A percentile compares a stretch with the other conserved stretches of the same genome.
phyloP scores from a whole-genome alignment of 2,329 filamentous ascomycete genomes.

The Rachicladosporium sp. region DNA sequence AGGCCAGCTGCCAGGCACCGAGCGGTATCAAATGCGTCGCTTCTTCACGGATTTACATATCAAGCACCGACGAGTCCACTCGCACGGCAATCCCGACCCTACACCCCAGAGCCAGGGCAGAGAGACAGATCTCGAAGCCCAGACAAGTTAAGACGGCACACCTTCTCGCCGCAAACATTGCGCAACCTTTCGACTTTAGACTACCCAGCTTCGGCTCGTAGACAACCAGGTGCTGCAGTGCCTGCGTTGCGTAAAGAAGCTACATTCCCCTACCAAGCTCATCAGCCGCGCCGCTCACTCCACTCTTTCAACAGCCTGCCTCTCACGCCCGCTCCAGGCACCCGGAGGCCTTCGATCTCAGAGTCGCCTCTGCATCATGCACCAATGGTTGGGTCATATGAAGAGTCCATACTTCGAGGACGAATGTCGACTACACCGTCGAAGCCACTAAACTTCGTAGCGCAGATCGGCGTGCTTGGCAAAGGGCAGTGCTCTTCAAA shows the following conservation, averaged over 20 bases:
- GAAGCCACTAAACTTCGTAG: constrained; percentile 80
- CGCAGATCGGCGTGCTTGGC: constrained; percentile 87
- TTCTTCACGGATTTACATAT: constrained; percentile 69
- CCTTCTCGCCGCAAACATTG: constrained; percentile 52
- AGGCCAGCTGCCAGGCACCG: constrained; percentile 28
- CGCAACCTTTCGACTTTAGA: constrained; percentile 31
- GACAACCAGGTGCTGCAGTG: constrained; percentile 16
- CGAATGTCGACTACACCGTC: constrained; percentile 96
- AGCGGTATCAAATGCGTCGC: constrained; percentile 45
- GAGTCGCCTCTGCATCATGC: constrained; percentile 80
- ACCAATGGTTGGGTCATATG: constrained; percentile 94
- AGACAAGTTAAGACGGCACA: constrained; percentile 56
- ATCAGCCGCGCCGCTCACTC: constrained; percentile 45
- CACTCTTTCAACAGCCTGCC: constrained; percentile 40
- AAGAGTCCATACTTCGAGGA: constrained; percentile 88
- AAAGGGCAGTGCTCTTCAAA: constrained; percentile 78
- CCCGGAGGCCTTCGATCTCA: constrained; percentile 57
- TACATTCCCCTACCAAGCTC: constrained; percentile 45
- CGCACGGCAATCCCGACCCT: constrained; percentile 44
- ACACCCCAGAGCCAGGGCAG: constrained; percentile 22
- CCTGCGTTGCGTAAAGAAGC: constrained; percentile 45
- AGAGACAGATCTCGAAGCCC: constrained; percentile 28
- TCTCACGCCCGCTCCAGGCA: constrained; percentile 36
- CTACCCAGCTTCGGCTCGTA: constrained; percentile 18
- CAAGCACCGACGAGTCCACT: constrained; percentile 85